Conservation (phyloP, 2,329 filamentous ascomycete species). For the Didymella keratinophila region DNA sequence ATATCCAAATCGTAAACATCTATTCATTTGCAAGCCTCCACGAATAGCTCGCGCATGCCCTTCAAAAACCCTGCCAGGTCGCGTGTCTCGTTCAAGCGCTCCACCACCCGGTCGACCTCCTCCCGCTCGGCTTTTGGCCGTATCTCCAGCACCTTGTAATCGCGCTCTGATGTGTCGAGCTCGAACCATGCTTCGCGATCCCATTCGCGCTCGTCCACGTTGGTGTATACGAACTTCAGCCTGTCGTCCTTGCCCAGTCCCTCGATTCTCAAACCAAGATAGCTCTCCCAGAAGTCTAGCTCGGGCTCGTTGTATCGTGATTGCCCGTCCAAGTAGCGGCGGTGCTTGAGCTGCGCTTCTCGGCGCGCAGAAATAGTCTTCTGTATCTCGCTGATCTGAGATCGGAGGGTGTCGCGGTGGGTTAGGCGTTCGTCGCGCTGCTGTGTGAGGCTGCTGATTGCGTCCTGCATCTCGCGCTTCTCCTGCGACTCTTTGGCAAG, state of each 20-base stretch:
- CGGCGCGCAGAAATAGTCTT: constrained; percentile 72
- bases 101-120: constrained; percentile 77
- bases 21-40: constrained; percentile 59
- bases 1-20: not conserved
- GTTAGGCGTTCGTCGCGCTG: constrained; percentile 64
- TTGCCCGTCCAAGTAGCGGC: constrained; percentile 80
- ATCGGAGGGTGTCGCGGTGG: constrained; percentile 63
- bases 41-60: constrained; percentile 81
- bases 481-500: constrained; percentile 80
- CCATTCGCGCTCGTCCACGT: constrained; percentile 86
- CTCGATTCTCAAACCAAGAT: constrained; percentile 87
- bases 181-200: constrained; percentile 94
- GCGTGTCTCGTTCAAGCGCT: constrained; percentile 80
- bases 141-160: constrained; percentile 84
- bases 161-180: constrained; percentile 78
- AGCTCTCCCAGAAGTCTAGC: constrained; percentile 94
- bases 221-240: constrained; percentile 88
- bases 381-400: constrained; percentile 70
- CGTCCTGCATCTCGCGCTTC: constrained; percentile 68
- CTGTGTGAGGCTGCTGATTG: constrained; percentile 63
- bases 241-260: constrained; percentile 84
- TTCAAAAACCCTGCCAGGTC: constrained; percentile 77
- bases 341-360: constrained; percentile 75
- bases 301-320: constrained; percentile 90
- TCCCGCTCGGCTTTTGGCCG: constrained; percentile 83